Base-by-base conservation (phyloP, 140 eudicot species). In the Erigeron philadelphicus region DNA sequence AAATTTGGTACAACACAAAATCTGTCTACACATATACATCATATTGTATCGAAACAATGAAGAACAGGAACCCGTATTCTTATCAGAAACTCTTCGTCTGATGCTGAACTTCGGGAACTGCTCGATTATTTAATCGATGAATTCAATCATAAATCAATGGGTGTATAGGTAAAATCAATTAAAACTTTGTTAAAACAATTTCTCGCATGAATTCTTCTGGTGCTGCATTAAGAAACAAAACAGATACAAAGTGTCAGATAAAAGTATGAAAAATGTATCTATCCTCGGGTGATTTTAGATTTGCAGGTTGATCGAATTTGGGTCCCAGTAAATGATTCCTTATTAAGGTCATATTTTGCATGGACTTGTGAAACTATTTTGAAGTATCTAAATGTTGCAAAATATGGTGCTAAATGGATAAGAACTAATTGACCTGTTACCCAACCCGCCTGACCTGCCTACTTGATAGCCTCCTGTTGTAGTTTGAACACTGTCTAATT, bases 151-250 rank as follows among this genome's bases (percentile, higher is more conserved):
- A 67, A 68, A 59, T 61, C 19, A 41, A 48, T 52, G 1, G 44
- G 43, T 52, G 42, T 72, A 47, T 42, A n/a, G 9, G 7, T 45
- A 35, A 21, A 21, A 70, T 59, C 43, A 58, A 70, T 79, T 80
- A 86, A 56, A 87, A 87, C 77, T 87, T 84, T 7, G 82, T 71
- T 75, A 84, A 59, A 48, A 84, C 80, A 58, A 87, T 79, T 59
- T 80, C 82, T 56, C 95, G 81, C 95, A 87, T 87, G 79, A 84
- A 87, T 23, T 81, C 90, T 77, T 81, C 85, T 7, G 95, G 95
- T 19, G 95, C 95, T 84, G 85, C 85, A 81, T 66, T 3, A 59
- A 15, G 73, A 59, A 15, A 74, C 0, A 60, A 31, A 70, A 77
- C 25, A 42, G 42, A 75, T 31, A 42, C 66, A 65, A 70, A 15